Evolutionary conservation across 176 grass and related monocot species (phyloP).

Genomic region (Poa pratensis): DNA sequence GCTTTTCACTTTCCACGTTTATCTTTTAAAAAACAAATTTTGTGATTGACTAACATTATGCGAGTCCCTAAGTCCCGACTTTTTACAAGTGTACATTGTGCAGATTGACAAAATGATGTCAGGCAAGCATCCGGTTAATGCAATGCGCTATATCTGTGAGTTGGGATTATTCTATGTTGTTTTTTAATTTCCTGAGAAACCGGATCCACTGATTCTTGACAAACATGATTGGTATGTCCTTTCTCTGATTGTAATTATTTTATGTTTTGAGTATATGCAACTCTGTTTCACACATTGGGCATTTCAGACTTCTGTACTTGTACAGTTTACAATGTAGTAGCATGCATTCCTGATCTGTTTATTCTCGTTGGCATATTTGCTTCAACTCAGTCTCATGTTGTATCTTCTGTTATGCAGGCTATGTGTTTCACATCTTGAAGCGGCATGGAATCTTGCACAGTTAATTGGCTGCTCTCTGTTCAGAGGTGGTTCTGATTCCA

Average conservation of each 20-base stretch:
- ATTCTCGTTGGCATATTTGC: not conserved
- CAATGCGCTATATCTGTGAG: slow-evolving; percentile 68
- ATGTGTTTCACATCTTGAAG: slow-evolving; percentile 70
- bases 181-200: slow-evolving; percentile 72
- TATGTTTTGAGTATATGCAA: not conserved
- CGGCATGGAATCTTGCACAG: slow-evolving; percentile 78
- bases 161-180: slow-evolving; percentile 79
- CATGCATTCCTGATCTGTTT: not conserved
- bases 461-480: slow-evolving; percentile 61
- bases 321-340: not conserved
- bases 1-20: too few species aligned
- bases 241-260: slow-evolving; percentile 10
- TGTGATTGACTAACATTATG: too few species aligned
- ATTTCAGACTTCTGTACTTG: not conserved
- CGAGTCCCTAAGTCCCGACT: slow-evolving; percentile 4
- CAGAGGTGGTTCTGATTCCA: slow-evolving; percentile 49
- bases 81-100: slow-evolving; percentile 35
- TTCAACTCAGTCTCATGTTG: slow-evolving; percentile 3
- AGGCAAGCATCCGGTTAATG: slow-evolving; percentile 74
- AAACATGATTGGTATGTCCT: slow-evolving; percentile 66
- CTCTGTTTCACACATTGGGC: not conserved
- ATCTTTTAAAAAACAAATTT: too few species aligned
- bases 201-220: slow-evolving; percentile 47
- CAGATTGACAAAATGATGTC: slow-evolving; percentile 95
- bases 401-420: slow-evolving; percentile 49